Evolutionary conservation across 2,329 filamentous ascomycete genomes (phyloP).

Genomic region (Zymoseptoria tritici): DNA sequence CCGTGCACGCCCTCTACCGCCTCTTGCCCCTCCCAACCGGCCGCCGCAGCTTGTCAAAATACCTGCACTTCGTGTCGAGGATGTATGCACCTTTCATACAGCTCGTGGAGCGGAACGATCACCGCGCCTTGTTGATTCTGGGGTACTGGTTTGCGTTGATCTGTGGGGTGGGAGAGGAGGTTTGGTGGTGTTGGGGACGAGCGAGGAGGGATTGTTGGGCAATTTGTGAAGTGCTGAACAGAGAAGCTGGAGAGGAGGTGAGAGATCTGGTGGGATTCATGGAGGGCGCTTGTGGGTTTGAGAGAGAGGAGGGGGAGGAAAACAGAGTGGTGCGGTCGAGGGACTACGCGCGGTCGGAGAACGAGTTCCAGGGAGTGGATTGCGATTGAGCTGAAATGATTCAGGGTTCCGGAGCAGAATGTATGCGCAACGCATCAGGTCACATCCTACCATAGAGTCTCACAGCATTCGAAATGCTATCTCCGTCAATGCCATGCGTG

Average conservation of each 20-base stretch:
- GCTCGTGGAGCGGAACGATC: constrained; percentile 8
- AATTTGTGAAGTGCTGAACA: constrained; percentile 1
- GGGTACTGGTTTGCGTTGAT: constrained; percentile 9
- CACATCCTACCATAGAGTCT: too few species aligned
- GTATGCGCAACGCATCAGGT: too few species aligned
- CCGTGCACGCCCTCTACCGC: constrained; percentile 6
- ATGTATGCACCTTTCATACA: constrained; percentile 7
- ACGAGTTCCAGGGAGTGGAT: too few species aligned
- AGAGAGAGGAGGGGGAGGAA: background rate
- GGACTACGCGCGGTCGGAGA: too few species aligned
- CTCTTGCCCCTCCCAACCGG: constrained; percentile 8
- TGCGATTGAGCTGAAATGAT: too few species aligned
- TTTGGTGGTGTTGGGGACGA: constrained; percentile 10
- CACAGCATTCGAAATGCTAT: too few species aligned
- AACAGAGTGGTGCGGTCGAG: background rate
- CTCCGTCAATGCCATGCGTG: too few species aligned
- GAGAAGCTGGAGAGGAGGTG: background rate
- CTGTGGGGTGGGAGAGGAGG: constrained; percentile 2
- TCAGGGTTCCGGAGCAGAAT: too few species aligned
- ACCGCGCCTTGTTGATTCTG: constrained; percentile 7
- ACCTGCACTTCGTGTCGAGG: constrained; percentile 10
- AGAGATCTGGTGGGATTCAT: background rate
- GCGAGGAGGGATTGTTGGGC: constrained; percentile 9
- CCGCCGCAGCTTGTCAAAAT: constrained; percentile 7
- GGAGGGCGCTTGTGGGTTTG: background rate